phyloP scores from a whole-genome alignment of 2,329 filamentous ascomycete genomes.

The Sphaceloma murrayae region DNA sequence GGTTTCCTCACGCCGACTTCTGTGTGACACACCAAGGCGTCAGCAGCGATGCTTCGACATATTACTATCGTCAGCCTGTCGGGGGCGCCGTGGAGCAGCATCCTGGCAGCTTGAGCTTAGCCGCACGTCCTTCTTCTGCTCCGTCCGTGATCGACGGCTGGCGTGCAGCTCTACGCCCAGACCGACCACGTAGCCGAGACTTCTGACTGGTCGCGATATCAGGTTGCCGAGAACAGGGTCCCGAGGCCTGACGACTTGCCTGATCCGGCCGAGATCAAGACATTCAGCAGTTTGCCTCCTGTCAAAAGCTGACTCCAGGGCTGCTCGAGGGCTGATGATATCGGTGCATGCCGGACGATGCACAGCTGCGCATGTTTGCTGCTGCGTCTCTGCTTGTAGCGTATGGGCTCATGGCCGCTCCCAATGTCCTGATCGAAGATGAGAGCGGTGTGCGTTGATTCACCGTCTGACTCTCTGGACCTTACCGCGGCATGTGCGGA shows the following conservation, averaged over 20 bases:
- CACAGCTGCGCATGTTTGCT: not conserved
- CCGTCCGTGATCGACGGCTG: not conserved
- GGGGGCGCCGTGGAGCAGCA: not conserved
- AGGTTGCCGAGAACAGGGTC: too few relatives aligned
- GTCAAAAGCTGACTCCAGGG: slow-evolving; percentile 4
- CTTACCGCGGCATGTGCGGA: slow-evolving; percentile 6
- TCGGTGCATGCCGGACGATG: not conserved
- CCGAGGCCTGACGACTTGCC: slow-evolving; percentile 7
- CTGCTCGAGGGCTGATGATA: slow-evolving; percentile 2
- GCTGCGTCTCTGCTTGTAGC: not conserved
- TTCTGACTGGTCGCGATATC: slow-evolving; percentile 3
- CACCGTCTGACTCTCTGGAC: not conserved
- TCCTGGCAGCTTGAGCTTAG: too few relatives aligned
- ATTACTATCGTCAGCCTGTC: not conserved
- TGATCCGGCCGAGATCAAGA: not conserved
- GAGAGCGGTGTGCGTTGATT: not conserved
- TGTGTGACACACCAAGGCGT: too few relatives aligned
- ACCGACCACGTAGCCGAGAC: slow-evolving; percentile 8
- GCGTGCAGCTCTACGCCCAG: slow-evolving; percentile 4
- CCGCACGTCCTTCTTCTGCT: not conserved
- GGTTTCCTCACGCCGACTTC: too few relatives aligned
- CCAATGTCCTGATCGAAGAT: not conserved
- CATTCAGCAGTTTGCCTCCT: slow-evolving; percentile 12
- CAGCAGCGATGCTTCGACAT: slow-evolving; percentile 4
- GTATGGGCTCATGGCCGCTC: too few relatives aligned